Evolutionary conservation across 495 filamentous ascomycete genomes (phyloP), one percentile per base, ranked within the genome.

Genomic region (Entonaema liquescens): DNA sequence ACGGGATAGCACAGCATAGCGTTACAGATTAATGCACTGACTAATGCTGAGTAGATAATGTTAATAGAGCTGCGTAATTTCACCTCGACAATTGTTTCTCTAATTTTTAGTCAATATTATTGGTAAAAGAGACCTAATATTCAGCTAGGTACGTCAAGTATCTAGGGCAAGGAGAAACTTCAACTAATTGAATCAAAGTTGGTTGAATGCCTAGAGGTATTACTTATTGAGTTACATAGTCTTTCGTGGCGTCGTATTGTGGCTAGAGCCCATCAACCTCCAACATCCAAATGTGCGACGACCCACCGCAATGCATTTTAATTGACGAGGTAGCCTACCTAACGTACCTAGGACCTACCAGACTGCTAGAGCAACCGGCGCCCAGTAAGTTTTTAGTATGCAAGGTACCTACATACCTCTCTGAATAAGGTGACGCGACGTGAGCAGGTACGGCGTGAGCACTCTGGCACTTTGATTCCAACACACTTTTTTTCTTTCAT

Each of bases 391-490:
- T 65, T 21, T 17, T 23, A 17, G 12, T 13, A 53, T 53, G 25
- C 47, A 53, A 35, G 21, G 42, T 54, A 54, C 17, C 3, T 49
- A 50, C 53, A 42, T 59, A 59, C 21, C 21, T 59, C 35, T 53
- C 44, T n/a, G 19, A 38, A 53, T 38, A 44, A 58, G 57, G 57
- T 67, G 62, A 67, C 68, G 68, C 68, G 68, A 62, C 63, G 42
- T 58, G 63, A 55, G 36, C 21, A 59, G 59, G 35, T 53, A 21
- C 53, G 26, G 29, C 49, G 52, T 63, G 66, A 71, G 62, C 49
- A 71, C 9, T 61, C n/a, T n/a, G n/a, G n/a, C n/a, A n/a, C n/a
- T n/a, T 67, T 59, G 38, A 67, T 72, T 62, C 52, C 52, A 59
- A 52, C 59, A 63, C 58, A 52, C 11, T 52, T 63, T 65, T 57